phyloP scores from a whole-genome alignment of 495 filamentous ascomycete genomes.

The Xylaria castorea region DNA sequence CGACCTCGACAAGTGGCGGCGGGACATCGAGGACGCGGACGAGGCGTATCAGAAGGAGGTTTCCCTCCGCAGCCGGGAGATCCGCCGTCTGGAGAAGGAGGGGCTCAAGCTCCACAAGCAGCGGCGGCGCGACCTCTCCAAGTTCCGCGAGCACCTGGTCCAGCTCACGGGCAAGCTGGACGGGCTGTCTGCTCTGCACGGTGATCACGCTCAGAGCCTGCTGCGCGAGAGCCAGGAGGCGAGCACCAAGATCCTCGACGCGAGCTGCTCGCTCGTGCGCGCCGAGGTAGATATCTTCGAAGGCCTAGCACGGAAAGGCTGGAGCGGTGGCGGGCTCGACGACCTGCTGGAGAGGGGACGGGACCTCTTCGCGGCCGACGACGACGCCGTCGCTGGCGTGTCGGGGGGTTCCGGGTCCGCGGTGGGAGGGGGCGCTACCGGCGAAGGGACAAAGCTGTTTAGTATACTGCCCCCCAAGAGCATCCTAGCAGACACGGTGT shows the following conservation, averaged over 20 bases:
- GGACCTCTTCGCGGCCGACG: conserved; percentile 64
- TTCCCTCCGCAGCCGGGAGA: conserved; percentile 58
- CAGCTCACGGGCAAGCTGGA: conserved; percentile 66
- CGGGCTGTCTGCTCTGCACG: conserved; percentile 63
- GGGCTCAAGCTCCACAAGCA: conserved; percentile 64
- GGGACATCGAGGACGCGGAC: conserved; percentile 64
- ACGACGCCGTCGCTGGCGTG: conserved; percentile 39
- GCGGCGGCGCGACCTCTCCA: conserved; percentile 56
- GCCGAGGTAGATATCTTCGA: conserved; percentile 73
- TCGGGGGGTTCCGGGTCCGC: conserved; percentile 31
- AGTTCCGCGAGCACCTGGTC: conserved; percentile 62
- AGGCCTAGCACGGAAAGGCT: conserved; percentile 66
- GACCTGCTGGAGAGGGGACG: conserved; percentile 66
- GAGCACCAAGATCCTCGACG: conserved; percentile 62
- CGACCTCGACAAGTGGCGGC: conserved; percentile 67
- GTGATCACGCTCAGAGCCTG: conserved; percentile 60
- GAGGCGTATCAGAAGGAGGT: conserved; percentile 61
- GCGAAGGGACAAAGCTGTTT: conserved; percentile 59
- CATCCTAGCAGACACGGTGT: conserved; percentile 56
- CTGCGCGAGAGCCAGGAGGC: conserved; percentile 65
- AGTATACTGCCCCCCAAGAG: conserved; percentile 63
- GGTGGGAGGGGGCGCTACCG: conserved; percentile 28
- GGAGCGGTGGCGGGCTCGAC: conserved; percentile 67
- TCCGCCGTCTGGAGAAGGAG: conserved; percentile 64
- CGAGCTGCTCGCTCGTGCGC: conserved; percentile 64